Conservation (phyloP, 1,284 basidiomycete species). For the Chondrostereum purpureum region DNA sequence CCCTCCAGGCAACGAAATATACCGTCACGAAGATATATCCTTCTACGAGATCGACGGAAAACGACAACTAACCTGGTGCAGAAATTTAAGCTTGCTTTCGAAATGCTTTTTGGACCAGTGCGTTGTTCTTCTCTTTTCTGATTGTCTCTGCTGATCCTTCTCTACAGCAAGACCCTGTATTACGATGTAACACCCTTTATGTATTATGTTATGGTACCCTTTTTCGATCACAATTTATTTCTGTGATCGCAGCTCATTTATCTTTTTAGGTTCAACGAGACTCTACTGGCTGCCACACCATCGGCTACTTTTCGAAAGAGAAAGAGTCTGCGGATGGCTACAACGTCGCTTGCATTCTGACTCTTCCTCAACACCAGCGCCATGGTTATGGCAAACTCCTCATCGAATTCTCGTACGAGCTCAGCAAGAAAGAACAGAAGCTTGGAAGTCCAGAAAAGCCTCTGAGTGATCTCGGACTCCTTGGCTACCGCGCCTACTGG, state of each 20-base stretch:
- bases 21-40: conserved; percentile 92
- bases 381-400: conserved; percentile 92
- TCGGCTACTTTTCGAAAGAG: conserved; percentile 99
- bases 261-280: conserved; percentile 71
- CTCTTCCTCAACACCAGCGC: conserved; percentile 95
- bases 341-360: conserved; percentile 98
- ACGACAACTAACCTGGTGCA: conserved; percentile 93
- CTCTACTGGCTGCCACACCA: conserved; percentile 86
- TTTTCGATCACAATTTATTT: conserved; percentile 8
- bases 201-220: conserved; percentile 93
- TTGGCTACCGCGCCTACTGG: conserved; percentile 97
- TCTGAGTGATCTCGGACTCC: conserved; percentile 87
- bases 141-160: conserved; percentile 15
- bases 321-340: conserved; percentile 98
- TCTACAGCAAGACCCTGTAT: conserved; percentile 89
- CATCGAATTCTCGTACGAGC: conserved; percentile 98
- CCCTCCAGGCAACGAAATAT: conserved; percentile 99
- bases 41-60: conserved; percentile 99
- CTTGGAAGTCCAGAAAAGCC: conserved; percentile 98
- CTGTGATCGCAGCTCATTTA: conserved; percentile 15
- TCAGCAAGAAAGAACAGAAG: conserved; percentile 95
- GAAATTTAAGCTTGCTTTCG: conserved; percentile 92
- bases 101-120: conserved; percentile 99
- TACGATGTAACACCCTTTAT: conserved; percentile 99
- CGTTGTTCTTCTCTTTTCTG: conserved; percentile 23